These are phyloP conservation scores for Fusarium decemcellulare DNA, from an alignment of 2,329 filamentous ascomycete genomes.

Conservation along the genomic window DNA sequence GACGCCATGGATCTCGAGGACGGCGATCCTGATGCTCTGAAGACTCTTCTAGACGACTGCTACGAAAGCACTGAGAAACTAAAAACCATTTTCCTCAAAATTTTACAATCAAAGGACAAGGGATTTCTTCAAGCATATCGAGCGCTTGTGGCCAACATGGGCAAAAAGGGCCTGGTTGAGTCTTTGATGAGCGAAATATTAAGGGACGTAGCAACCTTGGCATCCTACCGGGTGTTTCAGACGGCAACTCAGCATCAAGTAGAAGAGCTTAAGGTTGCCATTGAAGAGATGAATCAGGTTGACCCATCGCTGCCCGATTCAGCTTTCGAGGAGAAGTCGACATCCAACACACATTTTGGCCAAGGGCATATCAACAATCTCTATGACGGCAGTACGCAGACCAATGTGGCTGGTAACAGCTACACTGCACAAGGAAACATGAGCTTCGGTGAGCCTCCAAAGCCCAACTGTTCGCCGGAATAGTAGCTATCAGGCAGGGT, in stretches of 20 bases:
- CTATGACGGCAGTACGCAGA: neutral
- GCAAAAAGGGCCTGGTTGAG: no score
- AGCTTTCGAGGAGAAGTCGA: neutral
- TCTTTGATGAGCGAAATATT: neutral
- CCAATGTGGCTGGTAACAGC: neutral
- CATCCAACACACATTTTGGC: neutral
- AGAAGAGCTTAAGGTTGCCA: neutral
- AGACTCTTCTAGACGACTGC: neutral
- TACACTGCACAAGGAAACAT: neutral
- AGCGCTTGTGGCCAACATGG: no score
- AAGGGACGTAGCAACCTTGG: neutral
- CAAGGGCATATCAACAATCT: neutral
- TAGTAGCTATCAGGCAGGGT: no score
- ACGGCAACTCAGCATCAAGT: slow-evolving; percentile 4
- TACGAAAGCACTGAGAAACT: no score
- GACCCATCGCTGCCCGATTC: slow-evolving; percentile 2
- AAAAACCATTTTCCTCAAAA: no score
- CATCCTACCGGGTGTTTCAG: slow-evolving; percentile 1
- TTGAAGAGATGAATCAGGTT: slow-evolving; percentile 2
- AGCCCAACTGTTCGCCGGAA: neutral
- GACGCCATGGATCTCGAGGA: neutral
- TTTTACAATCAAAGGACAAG: no score
- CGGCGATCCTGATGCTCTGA: neutral
- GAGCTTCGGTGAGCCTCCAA: neutral
- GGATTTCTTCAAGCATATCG: no score